Conservation (phyloP, 176 grass and related monocot genomes). For the Avena sativa region DNA sequence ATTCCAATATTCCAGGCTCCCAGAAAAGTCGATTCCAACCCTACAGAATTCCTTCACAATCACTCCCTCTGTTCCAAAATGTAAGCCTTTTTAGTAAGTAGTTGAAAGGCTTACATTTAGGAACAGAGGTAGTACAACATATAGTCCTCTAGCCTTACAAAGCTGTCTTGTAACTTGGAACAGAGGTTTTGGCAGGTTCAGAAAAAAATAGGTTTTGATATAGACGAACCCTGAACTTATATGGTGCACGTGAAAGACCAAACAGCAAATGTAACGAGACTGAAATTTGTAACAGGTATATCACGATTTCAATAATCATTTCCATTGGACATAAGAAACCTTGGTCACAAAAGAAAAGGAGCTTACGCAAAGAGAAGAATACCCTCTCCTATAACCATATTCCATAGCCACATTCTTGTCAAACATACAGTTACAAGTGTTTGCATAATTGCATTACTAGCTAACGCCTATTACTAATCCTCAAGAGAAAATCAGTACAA, state of each 20-base stretch:
- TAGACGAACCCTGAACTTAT: neutral
- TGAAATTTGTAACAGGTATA: neutral
- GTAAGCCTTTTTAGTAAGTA: no score
- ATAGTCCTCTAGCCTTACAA: no score
- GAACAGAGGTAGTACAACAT: no score
- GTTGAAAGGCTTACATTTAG: no score
- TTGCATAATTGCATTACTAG: neutral
- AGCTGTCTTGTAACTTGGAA: no score
- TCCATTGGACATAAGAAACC: neutral
- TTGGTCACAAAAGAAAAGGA: neutral
- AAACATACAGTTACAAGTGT: slow-evolving; percentile 10
- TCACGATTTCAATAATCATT: neutral
- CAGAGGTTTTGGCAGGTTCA: neutral
- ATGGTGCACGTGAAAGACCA: neutral
- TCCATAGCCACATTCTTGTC: neutral
- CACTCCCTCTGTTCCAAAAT: no score
- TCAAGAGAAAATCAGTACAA: neutral
- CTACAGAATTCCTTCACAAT: neutral
- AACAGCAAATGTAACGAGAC: neutral
- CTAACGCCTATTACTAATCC: neutral
- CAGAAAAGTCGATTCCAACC: neutral
- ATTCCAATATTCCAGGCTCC: neutral
- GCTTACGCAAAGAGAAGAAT: neutral
- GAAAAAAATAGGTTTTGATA: neutral
- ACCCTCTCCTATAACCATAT: neutral